Base-by-base conservation (phyloP, 371 early-diverging fungal species). In the Mucor saturninus region DNA sequence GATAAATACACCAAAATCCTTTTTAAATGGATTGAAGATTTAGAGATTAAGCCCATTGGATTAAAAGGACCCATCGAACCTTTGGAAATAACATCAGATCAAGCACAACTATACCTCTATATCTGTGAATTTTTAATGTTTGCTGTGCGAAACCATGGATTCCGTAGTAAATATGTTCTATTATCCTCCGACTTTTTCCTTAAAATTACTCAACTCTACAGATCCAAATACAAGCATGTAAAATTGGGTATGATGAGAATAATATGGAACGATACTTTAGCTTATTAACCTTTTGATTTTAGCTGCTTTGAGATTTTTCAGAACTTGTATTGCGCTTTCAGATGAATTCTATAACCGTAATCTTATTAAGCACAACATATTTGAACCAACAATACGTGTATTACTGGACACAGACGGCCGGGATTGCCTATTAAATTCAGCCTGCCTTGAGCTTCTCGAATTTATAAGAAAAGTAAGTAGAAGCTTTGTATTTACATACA, bases 381-480 rank as follows among this genome's bases (percentile, higher is more conserved):
- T 95, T 54, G 87, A 84, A 38, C 84, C 89, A 4, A 81, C 92
- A 15, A 75, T 94, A 51, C 78, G 79, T 6, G 72, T 86, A n/a
- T 76, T 92, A 29, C 53, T 85, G 49, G 83, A 84, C 21, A 89
- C 90, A 2, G 77, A 87, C 39, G 85, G 86, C 52, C 78, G 80
- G 40, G 85, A 94, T 68, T 95, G 95, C 61, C 67, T 95, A 50
- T 56, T 95, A 45, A 93, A 94, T 67, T 95, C 96, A 1, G 93
- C 95, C 0, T 94, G 91, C 62, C 78, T 95, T 45, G 95, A 95
- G 60, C 70, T 97, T 37, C 85, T 97, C 56, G 92, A 91, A 28
- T 90, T 81, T 68, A 87, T 96, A 56, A 80, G 87, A 56, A 87
- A 76, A 69, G 90, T 90, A 79, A 54, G 21, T 53, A 37, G 21